Conservation (phyloP, 306 rosid species). For the Pyrus bretschneideri region DNA sequence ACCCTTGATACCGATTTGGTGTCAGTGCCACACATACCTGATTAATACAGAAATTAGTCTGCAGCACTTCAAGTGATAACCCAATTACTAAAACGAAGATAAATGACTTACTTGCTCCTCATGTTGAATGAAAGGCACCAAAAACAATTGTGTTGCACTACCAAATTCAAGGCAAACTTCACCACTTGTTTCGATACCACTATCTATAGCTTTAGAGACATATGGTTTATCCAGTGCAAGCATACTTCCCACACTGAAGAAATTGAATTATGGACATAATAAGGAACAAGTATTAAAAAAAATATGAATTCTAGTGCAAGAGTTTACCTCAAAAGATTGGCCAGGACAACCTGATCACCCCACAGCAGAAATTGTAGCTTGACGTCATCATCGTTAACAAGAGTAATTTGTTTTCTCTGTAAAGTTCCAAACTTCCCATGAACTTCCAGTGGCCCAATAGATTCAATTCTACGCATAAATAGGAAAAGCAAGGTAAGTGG, state of each 20-base stretch:
- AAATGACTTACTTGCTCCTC: slow-evolving; percentile 71
- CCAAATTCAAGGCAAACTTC: slow-evolving; percentile 81
- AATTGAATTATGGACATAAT: slow-evolving; percentile 2
- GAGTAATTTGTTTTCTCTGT: slow-evolving; percentile 58
- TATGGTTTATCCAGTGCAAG: slow-evolving; percentile 86
- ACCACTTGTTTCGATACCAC: slow-evolving; percentile 34
- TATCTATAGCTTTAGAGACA: slow-evolving; percentile 43
- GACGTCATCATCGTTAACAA: slow-evolving; percentile 62
- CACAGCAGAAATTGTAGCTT: slow-evolving; percentile 60
- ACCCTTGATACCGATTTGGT: slow-evolving; percentile 55
- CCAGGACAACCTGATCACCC: slow-evolving; percentile 80
- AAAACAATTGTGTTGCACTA: slow-evolving; percentile 77
- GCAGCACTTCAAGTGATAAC: slow-evolving; percentile 2
- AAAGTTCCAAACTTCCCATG: slow-evolving; percentile 40
- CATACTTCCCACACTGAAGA: slow-evolving; percentile 73
- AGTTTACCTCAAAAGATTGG: slow-evolving; percentile 79
- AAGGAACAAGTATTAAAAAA: not conserved
- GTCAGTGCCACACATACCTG: slow-evolving; percentile 66
- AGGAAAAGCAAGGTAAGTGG: slow-evolving; percentile 11
- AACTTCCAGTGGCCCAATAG: slow-evolving; percentile 57
- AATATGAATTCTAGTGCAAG: slow-evolving; percentile 7
- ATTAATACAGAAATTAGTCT: slow-evolving; percentile 15
- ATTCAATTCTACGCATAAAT: slow-evolving; percentile 49
- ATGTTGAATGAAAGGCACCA: slow-evolving; percentile 76
- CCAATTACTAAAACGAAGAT: not conserved